A percentile compares a stretch with the other conserved stretches of the same genome.
Evolutionary conservation across 768 basidiomycete species (phyloP).

Genomic region (Kwoniella mangroviensis): DNA sequence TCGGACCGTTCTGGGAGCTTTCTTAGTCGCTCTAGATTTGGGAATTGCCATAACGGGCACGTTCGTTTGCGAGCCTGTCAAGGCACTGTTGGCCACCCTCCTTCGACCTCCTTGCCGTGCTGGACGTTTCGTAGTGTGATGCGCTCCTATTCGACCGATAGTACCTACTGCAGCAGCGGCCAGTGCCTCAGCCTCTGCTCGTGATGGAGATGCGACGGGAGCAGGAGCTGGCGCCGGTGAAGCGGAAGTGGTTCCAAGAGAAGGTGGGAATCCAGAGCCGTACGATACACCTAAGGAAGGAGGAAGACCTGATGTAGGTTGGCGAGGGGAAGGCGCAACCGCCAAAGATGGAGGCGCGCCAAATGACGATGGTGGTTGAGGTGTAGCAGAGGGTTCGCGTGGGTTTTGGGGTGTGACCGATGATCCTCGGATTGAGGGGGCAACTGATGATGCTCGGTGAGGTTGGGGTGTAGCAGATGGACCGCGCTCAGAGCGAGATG

Average conservation of each 20-base stretch:
- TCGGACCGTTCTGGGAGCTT: background rate
- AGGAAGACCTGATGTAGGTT: background rate
- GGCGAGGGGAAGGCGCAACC: background rate
- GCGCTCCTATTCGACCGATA: conserved; percentile 1
- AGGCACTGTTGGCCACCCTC: conserved; percentile 6
- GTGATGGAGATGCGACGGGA: background rate
- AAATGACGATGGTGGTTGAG: conserved; percentile 5
- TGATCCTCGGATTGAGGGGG: conserved; percentile 11
- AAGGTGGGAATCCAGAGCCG: conserved; percentile 8
- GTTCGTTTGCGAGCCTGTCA: conserved; percentile 1
- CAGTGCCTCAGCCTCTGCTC: conserved; percentile 9
- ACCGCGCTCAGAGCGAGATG: conserved; percentile 16
- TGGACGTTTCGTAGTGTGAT: background rate
- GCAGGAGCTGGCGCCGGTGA: background rate
- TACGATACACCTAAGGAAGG: conserved; percentile 7
- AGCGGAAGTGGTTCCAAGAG: conserved; percentile 18
- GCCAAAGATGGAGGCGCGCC: background rate
- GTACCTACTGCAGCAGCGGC: conserved; percentile 19
- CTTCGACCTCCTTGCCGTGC: conserved; percentile 10
- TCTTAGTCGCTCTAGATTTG: background rate
- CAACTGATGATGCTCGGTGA: conserved; percentile 9
- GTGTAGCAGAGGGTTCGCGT: conserved; percentile 12
- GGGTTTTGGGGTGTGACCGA: conserved; percentile 15
- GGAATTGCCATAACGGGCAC: background rate
- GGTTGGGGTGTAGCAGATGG: conserved; percentile 22